Conservation (phyloP, 2,329 filamentous ascomycete genomes). For the Myriosclerotinia duriaeana region DNA sequence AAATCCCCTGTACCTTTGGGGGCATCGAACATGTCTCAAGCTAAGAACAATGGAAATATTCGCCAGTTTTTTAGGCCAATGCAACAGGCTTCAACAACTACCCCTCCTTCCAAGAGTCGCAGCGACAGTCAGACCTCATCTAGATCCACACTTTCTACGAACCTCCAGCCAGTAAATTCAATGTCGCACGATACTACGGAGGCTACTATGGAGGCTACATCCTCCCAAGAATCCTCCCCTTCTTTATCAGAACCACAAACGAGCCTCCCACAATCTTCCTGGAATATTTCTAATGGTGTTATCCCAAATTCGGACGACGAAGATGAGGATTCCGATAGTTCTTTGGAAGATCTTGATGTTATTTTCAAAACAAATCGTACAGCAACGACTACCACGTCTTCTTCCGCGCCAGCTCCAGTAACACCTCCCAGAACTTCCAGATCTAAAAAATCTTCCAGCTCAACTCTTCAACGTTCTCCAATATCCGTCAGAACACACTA, state of each 20-base stretch:
- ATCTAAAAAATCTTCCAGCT: constrained; percentile 26
- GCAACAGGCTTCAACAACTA: constrained; percentile 12
- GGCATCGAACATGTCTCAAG: neutral
- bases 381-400: constrained; percentile 25
- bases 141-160: neutral
- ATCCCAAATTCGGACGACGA: constrained; percentile 71
- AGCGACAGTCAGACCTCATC: neutral
- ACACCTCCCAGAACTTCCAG: constrained; percentile 25
- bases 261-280: constrained; percentile 3
- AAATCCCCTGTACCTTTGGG: neutral
- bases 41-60: constrained; percentile 18
- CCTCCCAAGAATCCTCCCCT: constrained; percentile 13
- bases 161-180: neutral
- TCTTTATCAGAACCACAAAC: constrained; percentile 1
- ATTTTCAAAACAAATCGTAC: constrained; percentile 27
- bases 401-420: constrained; percentile 16
- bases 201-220: neutral
- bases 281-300: constrained; percentile 37
- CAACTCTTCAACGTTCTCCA: constrained; percentile 50
- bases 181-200: neutral
- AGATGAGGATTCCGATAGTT: constrained; percentile 53
- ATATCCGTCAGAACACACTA: constrained; percentile 51
- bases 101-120: neutral
- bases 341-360: constrained; percentile 52
- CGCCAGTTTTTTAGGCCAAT: constrained; percentile 17